phyloP scores from a whole-genome alignment of 257 asterid species.

The Lycium ferocissimum region DNA sequence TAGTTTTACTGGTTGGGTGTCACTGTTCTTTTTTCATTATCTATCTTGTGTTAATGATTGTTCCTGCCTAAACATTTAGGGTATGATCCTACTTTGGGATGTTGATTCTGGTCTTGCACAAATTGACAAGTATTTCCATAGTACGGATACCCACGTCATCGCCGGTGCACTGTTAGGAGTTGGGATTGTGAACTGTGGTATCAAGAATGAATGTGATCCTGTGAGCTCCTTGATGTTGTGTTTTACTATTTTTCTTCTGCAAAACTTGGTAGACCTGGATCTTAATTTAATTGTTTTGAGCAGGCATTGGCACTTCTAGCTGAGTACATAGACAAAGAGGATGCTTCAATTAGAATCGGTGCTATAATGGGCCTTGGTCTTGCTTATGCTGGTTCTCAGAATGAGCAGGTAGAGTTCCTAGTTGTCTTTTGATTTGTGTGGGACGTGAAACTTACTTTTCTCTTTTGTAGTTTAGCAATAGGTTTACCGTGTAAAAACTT shows the following conservation, averaged over 20 bases:
- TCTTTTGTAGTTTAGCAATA: slow-evolving; percentile 16
- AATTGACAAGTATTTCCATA: slow-evolving; percentile 91
- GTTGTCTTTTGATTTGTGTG: background rate
- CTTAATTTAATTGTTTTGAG: slow-evolving; percentile 24
- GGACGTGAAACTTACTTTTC: background rate
- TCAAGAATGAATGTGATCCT: slow-evolving; percentile 90
- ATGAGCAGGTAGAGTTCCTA: slow-evolving; percentile 59
- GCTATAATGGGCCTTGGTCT: slow-evolving; percentile 98
- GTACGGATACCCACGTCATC: slow-evolving; percentile 70
- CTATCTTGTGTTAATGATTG: slow-evolving; percentile 16
- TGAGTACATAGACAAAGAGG: slow-evolving; percentile 79
- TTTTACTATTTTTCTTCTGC: background rate
- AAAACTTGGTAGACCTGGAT: background rate
- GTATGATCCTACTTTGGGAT: slow-evolving; percentile 97
- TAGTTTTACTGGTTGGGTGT: slow-evolving; percentile 1
- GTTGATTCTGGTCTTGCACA: slow-evolving; percentile 95
- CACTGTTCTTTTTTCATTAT: background rate
- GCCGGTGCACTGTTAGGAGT: slow-evolving; percentile 93
- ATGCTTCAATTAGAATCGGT: slow-evolving; percentile 79
- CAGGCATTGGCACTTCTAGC: slow-evolving; percentile 93
- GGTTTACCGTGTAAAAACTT: background rate
- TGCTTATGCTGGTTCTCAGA: slow-evolving; percentile 96
- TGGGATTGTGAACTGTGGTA: slow-evolving; percentile 84
- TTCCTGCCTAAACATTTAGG: slow-evolving; percentile 51
- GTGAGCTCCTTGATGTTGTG: slow-evolving; percentile 50